Percentiles rank a stretch among this genome's conserved stretches.
These are phyloP conservation scores for Fusarium praegraminearum DNA, from an alignment of 2,329 filamentous ascomycete genomes.

Conservation along the genomic window DNA sequence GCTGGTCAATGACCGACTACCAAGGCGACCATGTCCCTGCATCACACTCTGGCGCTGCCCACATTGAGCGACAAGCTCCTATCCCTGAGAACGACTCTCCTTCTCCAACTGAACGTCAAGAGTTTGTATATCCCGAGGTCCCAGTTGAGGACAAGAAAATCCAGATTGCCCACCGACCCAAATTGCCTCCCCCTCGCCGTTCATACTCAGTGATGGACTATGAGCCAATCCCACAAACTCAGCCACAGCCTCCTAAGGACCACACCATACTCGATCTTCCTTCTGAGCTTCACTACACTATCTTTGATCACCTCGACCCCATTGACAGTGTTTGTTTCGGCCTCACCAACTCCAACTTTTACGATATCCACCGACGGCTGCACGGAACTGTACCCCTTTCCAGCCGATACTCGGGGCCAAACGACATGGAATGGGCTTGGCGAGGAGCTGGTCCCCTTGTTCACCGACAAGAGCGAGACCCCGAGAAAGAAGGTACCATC, in stretches of 20 bases:
- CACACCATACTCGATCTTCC: slow-evolving; percentile 66
- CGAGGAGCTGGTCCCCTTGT: slow-evolving; percentile 64
- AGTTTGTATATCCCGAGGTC: slow-evolving; percentile 30
- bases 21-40: slow-evolving; percentile 49
- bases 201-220: slow-evolving; percentile 72
- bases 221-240: slow-evolving; percentile 61
- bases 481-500: slow-evolving; percentile 49
- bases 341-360: slow-evolving; percentile 68
- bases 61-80: slow-evolving; percentile 46
- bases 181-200: slow-evolving; percentile 62
- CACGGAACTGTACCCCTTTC: slow-evolving; percentile 68
- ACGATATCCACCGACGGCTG: slow-evolving; percentile 68
- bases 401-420: slow-evolving; percentile 69
- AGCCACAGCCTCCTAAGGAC: slow-evolving; percentile 60
- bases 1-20: slow-evolving; percentile 62
- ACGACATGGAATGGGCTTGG: slow-evolving; percentile 74
- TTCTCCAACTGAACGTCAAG: slow-evolving; percentile 15
- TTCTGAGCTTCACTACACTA: slow-evolving; percentile 68
- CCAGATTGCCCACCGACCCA: slow-evolving; percentile 49
- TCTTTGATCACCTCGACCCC: slow-evolving; percentile 73
- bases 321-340: slow-evolving; percentile 74
- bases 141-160: slow-evolving; percentile 37
- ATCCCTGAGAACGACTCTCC: slow-evolving; percentile 53
- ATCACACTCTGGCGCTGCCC: slow-evolving; percentile 40
- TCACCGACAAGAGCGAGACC: slow-evolving; percentile 42